Conservation (phyloP, 331 rosid genomes). For the Acacia concinna region DNA sequence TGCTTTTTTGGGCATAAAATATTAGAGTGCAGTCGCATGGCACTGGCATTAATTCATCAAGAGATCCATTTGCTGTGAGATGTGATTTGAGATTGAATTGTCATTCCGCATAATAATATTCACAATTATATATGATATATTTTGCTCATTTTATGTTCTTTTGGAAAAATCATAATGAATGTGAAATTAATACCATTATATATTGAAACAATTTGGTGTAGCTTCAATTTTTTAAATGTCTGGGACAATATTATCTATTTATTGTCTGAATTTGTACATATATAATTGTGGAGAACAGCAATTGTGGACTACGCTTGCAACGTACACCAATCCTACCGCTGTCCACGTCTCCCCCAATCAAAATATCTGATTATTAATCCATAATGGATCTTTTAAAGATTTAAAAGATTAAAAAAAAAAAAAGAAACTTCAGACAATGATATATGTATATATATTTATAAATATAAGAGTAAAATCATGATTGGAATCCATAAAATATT, state of each 20-base stretch:
- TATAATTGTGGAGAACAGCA: not conserved
- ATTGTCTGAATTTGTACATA: not conserved
- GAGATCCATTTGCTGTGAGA: not conserved
- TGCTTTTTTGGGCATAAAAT: not conserved
- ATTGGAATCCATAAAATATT: not conserved
- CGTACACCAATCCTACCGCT: not conserved
- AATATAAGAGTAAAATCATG: not conserved
- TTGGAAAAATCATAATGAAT: too few relatives aligned
- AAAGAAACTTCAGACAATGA: not conserved
- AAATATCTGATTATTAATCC: not conserved
- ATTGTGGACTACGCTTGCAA: not conserved
- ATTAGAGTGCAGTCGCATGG: not conserved
- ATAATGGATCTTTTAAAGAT: not conserved
- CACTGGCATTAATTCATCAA: too few relatives aligned
- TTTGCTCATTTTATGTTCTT: too few relatives aligned
- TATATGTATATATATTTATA: too few relatives aligned
- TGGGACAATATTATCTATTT: not conserved
- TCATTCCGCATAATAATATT: not conserved
- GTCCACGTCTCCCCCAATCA: not conserved
- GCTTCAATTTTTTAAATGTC: not conserved
- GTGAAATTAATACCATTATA: too few relatives aligned
- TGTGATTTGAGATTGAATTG: not conserved
- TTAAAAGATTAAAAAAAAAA: not conserved
- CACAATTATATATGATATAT: not conserved
- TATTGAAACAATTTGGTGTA: too few relatives aligned